Percentiles rank a stretch among this genome's conserved stretches.
phyloP scores from a whole-genome alignment of 164 flowering plant genomes.

The Piper betle region DNA sequence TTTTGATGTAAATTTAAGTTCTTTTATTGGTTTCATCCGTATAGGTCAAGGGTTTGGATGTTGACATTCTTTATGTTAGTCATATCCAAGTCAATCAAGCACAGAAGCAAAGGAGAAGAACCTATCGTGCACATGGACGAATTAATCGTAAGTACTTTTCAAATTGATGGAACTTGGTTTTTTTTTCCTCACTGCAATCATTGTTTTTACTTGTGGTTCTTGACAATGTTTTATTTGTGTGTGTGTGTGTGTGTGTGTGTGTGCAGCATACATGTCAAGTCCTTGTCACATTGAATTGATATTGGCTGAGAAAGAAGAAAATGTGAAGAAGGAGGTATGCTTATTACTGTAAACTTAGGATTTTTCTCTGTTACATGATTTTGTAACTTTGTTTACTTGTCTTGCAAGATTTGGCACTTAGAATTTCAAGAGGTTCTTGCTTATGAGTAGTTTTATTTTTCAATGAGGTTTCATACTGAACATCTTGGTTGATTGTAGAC shows the following conservation, averaged over 20 bases:
- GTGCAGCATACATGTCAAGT: conserved; percentile 83
- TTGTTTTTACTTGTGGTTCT: too few relatives aligned
- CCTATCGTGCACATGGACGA: conserved; percentile 89
- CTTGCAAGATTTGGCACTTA: neutral
- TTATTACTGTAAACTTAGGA: neutral
- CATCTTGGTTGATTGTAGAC: too few relatives aligned
- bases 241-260: neutral
- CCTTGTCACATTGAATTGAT: conserved; percentile 90
- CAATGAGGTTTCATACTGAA: too few relatives aligned
- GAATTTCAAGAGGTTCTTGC: too few relatives aligned
- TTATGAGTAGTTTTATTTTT: too few relatives aligned
- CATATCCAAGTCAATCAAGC: conserved; percentile 92
- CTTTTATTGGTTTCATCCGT: neutral
- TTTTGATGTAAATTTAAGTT: neutral
- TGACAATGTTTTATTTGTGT: too few relatives aligned
- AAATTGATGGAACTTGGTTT: neutral
- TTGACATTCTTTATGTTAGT: conserved; percentile 56
- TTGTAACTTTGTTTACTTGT: neutral
- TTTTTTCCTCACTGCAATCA: too few relatives aligned
- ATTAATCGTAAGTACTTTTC: conserved; percentile 50
- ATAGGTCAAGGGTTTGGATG: conserved; percentile 81
- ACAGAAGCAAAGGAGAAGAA: conserved; percentile 75
- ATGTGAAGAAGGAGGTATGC: conserved; percentile 39
- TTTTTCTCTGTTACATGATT: too few relatives aligned
- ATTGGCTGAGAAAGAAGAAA: conserved; percentile 79